Conservation (phyloP, 2,329 filamentous ascomycete species). For the Trichoderma sp. region DNA sequence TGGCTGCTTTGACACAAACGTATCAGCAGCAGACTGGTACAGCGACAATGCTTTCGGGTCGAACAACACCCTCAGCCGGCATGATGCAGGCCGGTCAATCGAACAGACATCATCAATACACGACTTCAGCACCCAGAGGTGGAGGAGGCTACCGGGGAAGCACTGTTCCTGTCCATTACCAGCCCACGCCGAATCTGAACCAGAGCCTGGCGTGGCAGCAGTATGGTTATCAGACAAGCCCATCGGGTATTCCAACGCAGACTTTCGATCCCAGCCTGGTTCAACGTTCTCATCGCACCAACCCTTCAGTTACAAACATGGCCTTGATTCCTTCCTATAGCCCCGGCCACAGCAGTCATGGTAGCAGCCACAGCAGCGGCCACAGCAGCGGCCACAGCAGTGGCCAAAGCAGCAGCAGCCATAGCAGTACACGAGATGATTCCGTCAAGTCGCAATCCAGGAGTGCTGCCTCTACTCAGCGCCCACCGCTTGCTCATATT, state of each 20-base stretch:
- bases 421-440: conserved; percentile 57
- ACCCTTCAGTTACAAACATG: conserved; percentile 47
- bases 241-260: conserved; percentile 47
- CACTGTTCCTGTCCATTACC: conserved; percentile 70
- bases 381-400: conserved; percentile 13
- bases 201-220: conserved; percentile 58
- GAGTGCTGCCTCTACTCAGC: conserved; percentile 46
- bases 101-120: conserved; percentile 57
- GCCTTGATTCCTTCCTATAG: conserved; percentile 45
- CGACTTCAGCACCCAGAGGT: conserved; percentile 41
- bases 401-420: conserved; percentile 34
- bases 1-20: conserved; percentile 85
- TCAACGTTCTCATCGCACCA: conserved; percentile 39
- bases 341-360: conserved; percentile 37
- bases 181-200: conserved; percentile 67
- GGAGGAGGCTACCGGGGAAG: conserved; percentile 59
- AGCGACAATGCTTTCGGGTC: conserved; percentile 75
- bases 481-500: conserved; percentile 49
- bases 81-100: conserved; percentile 56
- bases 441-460: conserved; percentile 50
- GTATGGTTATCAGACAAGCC: conserved; percentile 52
- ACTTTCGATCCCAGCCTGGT: conserved; percentile 34
- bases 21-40: conserved; percentile 76
- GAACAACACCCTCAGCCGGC: conserved; percentile 59
- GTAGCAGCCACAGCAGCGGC: conserved; percentile 9